Percentiles rank a stretch among this genome's conserved stretches.
These are phyloP conservation scores for Psilocybe cubensis DNA, from an alignment of 768 basidiomycete genomes.

Conservation along the genomic window DNA sequence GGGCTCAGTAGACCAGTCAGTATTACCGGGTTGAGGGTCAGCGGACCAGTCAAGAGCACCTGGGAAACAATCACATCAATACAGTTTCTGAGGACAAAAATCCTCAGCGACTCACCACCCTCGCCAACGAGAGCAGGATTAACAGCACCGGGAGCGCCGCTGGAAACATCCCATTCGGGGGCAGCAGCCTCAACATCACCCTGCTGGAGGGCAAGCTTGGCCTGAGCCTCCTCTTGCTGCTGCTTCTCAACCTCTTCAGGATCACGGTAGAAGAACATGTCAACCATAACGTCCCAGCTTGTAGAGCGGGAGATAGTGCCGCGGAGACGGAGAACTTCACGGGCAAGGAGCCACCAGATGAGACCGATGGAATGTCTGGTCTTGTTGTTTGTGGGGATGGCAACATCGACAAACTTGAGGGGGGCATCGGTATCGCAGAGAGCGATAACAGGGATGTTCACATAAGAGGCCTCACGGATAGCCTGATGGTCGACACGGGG, in stretches of 20 bases:
- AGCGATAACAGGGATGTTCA: slow-evolving; percentile 99
- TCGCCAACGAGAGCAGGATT: slow-evolving; percentile 76
- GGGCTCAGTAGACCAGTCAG: slow-evolving; percentile 92
- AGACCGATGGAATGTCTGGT: slow-evolving; percentile 96
- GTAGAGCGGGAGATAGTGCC: slow-evolving; percentile 94
- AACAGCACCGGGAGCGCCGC: slow-evolving; percentile 73
- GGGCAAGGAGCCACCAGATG: slow-evolving; percentile 96
- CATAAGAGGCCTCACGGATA: slow-evolving; percentile 99
- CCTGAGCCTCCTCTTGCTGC: slow-evolving; percentile 90
- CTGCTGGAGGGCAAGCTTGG: slow-evolving; percentile 72
- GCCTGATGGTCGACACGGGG: slow-evolving; percentile 99
- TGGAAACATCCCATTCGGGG: slow-evolving; percentile 75
- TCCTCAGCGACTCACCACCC: slow-evolving; percentile 46
- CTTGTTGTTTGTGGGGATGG: slow-evolving; percentile 99
- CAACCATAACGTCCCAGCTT: slow-evolving; percentile 97
- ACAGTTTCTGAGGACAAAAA: neutral
- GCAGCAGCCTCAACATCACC: slow-evolving; percentile 50
- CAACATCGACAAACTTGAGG: slow-evolving; percentile 96
- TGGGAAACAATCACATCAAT: slow-evolving; percentile 25
- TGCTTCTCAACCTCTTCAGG: slow-evolving; percentile 99
- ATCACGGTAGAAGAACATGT: slow-evolving; percentile 99
- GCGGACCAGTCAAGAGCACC: slow-evolving; percentile 87
- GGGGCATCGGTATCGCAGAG: slow-evolving; percentile 99
- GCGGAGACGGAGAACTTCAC: slow-evolving; percentile 95
- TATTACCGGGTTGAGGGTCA: slow-evolving; percentile 54